Evolutionary conservation across 192 early-diverging fungal species (phyloP).

Genomic region (Pilobolus umbonatus): DNA sequence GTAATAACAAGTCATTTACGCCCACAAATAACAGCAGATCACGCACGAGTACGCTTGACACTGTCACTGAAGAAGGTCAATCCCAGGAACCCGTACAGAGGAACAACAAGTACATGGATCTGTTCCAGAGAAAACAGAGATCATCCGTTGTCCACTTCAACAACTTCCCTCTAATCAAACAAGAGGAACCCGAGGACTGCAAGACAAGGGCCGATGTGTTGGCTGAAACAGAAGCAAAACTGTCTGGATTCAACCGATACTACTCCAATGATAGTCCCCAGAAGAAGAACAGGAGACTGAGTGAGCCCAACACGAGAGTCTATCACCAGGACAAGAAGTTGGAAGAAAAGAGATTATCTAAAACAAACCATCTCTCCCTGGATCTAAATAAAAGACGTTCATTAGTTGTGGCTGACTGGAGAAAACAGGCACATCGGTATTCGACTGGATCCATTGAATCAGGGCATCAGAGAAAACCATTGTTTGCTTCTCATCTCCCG

Average conservation of each 20-base stretch:
- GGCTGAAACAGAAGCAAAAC: slow-evolving; percentile 34
- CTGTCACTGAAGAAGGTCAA: slow-evolving; percentile 22
- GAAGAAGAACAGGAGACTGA: slow-evolving; percentile 21
- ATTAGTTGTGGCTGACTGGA: slow-evolving; percentile 23
- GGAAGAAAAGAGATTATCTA: neutral
- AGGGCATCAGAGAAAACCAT: slow-evolving; percentile 39
- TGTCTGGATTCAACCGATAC: slow-evolving; percentile 13
- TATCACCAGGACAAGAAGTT: slow-evolving; percentile 6
- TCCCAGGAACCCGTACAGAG: neutral
- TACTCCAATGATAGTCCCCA: neutral
- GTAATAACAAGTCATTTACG: neutral
- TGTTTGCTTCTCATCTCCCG: slow-evolving; percentile 51
- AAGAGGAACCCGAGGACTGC: slow-evolving; percentile 5
- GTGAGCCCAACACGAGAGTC: slow-evolving; percentile 20
- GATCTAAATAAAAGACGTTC: no score
- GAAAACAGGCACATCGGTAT: slow-evolving; percentile 36
- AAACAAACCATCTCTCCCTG: no score
- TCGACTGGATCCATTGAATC: slow-evolving; percentile 27
- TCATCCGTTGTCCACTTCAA: slow-evolving; percentile 16
- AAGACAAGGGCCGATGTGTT: slow-evolving; percentile 22
- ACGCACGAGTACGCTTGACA: slow-evolving; percentile 14
- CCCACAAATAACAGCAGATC: neutral
- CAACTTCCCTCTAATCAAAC: slow-evolving; percentile 8
- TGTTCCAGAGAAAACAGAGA: slow-evolving; percentile 3
- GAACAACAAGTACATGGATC: neutral